Evolutionary conservation across 148 eudicot genomes (phyloP).

Genomic region (Fallopia convolvulus): DNA sequence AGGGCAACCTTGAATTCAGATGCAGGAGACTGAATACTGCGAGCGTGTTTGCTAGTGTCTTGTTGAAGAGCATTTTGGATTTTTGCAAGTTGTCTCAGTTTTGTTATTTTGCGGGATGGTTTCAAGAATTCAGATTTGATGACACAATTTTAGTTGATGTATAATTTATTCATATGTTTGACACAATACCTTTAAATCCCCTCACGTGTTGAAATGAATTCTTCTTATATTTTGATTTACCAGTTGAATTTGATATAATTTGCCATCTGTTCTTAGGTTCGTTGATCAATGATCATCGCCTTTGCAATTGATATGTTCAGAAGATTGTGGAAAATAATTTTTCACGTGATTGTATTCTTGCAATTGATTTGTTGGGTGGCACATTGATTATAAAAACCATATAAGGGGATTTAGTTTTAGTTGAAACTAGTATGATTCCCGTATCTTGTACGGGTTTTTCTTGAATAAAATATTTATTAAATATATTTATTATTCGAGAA

Average conservation of each 20-base stretch:
- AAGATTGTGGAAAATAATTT: too few relatives aligned
- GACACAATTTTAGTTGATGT: neutral
- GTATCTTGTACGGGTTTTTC: too few relatives aligned
- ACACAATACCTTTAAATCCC: neutral
- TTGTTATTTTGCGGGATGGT: neutral
- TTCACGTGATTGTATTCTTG: too few relatives aligned
- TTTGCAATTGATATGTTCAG: neutral
- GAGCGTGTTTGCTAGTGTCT: neutral
- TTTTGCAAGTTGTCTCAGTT: neutral
- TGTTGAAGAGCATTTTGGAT: neutral
- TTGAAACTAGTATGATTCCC: too few relatives aligned
- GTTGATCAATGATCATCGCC: too few relatives aligned
- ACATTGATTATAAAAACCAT: too few relatives aligned
- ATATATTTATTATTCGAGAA: too few relatives aligned
- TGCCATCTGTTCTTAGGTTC: neutral
- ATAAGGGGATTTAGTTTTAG: too few relatives aligned
- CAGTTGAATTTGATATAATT: neutral
- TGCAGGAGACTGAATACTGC: neutral
- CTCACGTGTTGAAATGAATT: too few relatives aligned
- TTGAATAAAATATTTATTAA: too few relatives aligned
- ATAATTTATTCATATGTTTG: neutral
- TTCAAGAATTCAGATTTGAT: neutral
- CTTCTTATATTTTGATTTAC: too few relatives aligned
- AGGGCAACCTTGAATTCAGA: neutral
- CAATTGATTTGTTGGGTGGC: too few relatives aligned